A percentile compares a stretch with the other conserved stretches of the same genome.
These are phyloP conservation scores for Saccharomycopsis phalli DNA, from an alignment of 1,139 yeast species.

Conservation along the genomic window DNA sequence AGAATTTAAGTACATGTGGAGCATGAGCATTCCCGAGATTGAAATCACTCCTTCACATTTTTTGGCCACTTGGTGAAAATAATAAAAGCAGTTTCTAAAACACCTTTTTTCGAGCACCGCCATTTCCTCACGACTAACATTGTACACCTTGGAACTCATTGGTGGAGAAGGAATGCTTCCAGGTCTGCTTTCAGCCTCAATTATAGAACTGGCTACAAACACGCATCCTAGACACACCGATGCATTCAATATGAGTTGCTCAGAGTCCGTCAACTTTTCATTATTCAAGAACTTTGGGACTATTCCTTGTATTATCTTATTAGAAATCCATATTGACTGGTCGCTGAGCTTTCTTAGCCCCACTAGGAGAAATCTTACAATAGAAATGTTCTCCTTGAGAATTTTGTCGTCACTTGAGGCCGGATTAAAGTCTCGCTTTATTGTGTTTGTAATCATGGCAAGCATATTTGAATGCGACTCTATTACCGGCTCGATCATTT, in stretches of 20 bases:
- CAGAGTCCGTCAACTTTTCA: conserved; percentile 1
- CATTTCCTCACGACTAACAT: conserved; percentile 1
- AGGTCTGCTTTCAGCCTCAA: neutral
- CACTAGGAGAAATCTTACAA: conserved; percentile 4
- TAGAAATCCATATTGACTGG: conserved; percentile 1
- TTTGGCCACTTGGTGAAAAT: conserved; percentile 10
- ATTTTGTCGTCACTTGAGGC: neutral
- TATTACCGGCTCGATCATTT: conserved; percentile 11
- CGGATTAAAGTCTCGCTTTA: conserved; percentile 9
- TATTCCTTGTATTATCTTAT: neutral
- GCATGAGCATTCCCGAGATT: conserved; percentile 10
- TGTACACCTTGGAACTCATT: neutral
- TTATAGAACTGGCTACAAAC: neutral
- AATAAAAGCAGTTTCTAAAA: conserved; percentile 16
- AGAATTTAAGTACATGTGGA: conserved; percentile 12
- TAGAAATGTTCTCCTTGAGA: neutral
- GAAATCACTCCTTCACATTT: conserved; percentile 10
- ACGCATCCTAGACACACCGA: conserved; percentile 10
- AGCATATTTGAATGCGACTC: neutral
- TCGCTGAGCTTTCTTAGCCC: conserved; percentile 4
- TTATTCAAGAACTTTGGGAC: neutral
- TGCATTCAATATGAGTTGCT: conserved; percentile 7
- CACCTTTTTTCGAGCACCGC: conserved; percentile 9
- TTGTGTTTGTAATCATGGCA: conserved; percentile 1
- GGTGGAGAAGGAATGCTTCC: neutral